phyloP scores from a whole-genome alignment of 352 stramenopile genomes.

The Pythium chondricola region DNA sequence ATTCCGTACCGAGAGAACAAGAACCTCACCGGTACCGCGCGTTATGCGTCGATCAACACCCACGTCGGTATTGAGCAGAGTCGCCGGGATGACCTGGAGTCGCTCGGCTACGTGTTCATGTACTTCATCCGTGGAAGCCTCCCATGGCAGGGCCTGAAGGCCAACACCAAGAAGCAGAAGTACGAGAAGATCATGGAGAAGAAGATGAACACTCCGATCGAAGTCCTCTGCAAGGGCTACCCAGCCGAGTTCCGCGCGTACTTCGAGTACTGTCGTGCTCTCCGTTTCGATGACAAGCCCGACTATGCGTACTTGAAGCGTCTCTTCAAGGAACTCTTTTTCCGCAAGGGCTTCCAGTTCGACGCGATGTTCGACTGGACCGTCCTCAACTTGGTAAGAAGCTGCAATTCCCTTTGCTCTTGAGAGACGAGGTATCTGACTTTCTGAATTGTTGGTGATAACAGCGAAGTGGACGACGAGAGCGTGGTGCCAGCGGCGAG shows the following conservation, averaged over 20 bases:
- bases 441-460: slow-evolving; percentile 24
- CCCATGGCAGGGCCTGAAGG: slow-evolving; percentile 98
- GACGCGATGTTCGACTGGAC: slow-evolving; percentile 99
- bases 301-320: slow-evolving; percentile 90
- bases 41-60: slow-evolving; percentile 98
- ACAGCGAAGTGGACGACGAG: slow-evolving; percentile 53
- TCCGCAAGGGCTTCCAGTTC: slow-evolving; percentile 98
- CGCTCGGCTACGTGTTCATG: slow-evolving; percentile 93
- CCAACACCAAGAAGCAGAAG: slow-evolving; percentile 93
- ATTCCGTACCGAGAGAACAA: slow-evolving; percentile 90
- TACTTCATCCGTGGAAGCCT: slow-evolving; percentile 94
- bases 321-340: slow-evolving; percentile 99
- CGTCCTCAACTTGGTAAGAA: slow-evolving; percentile 82
- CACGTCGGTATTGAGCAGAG: slow-evolving; percentile 98
- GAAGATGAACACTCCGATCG: slow-evolving; percentile 94
- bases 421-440: slow-evolving; percentile 10
- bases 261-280: slow-evolving; percentile 91
- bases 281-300: slow-evolving; percentile 86
- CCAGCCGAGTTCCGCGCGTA: slow-evolving; percentile 96
- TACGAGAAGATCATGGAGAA: slow-evolving; percentile 99
- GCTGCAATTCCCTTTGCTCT: slow-evolving; percentile 1
- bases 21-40: slow-evolving; percentile 93
- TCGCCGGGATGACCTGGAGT: slow-evolving; percentile 96
- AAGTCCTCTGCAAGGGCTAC: slow-evolving; percentile 92
- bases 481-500: slow-evolving; percentile 54